Evolutionary conservation across 2,329 filamentous ascomycete genomes (phyloP), one percentile per base, ranked within the genome.

Genomic region (Alternaria panax): DNA sequence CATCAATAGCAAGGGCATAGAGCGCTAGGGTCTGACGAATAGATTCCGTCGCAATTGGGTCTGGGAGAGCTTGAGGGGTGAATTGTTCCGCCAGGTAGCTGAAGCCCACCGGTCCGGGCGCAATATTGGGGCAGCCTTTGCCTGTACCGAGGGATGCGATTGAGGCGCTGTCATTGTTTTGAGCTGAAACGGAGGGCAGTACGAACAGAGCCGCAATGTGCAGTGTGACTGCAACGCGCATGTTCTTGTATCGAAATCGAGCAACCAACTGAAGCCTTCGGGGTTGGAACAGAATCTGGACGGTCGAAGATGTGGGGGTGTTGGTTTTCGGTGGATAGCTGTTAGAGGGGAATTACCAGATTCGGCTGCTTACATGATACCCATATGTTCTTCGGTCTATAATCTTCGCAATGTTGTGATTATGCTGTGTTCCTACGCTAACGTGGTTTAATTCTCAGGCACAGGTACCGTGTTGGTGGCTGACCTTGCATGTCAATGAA

Each of bases 241-340:
- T 47, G 27, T 32, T 47, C 27, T 32, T 47, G 51, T 71, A 72
- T 47, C 27, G 16, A 12, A 47, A 22, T 32, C 28, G 43, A 24
- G 18, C 28, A 47, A 20, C 43, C 27, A 32, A 47, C 20, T 22
- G 18, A 2, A 32, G 5, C 18, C 18, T 32, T 47, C 7, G n/a
- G 5, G n/a, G 20, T 30, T 16, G 43, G n/a, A 46, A 5, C 25
- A 30, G 12, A 46, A 6, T 30, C 25, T 22, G 7, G 18, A 30
- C 30, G 27, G 6, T 30, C 20, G 25, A 12, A 7, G 25, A 4
- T 12, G 42, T 8, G 28, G n/a, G n/a, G n/a, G n/a, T n/a, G n/a
- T n/a, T n/a, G n/a, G n/a, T n/a, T 45, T 8, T 28, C 16, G 20
- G 7, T 32, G 4, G 22, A 30, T 1, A 47, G n/a, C 18, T 16